These are phyloP conservation scores for Chytriomyces confervae DNA, from an alignment of 192 early-diverging fungal species.

Conservation along the genomic window DNA sequence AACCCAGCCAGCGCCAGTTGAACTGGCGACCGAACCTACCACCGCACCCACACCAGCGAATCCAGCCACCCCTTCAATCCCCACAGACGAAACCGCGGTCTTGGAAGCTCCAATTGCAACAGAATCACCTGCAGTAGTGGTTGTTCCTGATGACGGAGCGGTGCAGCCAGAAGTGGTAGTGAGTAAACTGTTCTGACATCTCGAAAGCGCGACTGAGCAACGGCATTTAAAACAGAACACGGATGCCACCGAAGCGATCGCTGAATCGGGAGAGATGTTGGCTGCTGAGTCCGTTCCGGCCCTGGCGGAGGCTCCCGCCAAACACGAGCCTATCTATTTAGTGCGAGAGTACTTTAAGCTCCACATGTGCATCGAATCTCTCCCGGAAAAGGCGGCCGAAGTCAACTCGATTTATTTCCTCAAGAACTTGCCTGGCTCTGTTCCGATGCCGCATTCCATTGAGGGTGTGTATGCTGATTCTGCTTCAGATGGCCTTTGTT, in stretches of 20 bases:
- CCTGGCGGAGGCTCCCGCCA: not conserved
- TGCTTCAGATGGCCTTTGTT: not conserved
- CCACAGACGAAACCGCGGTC: not conserved
- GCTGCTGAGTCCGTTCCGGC: not conserved
- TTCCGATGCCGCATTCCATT: constrained; percentile 43
- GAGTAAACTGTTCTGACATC: too few relatives aligned
- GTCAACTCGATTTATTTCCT: constrained; percentile 64
- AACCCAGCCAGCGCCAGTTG: not conserved
- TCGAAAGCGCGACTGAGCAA: too few relatives aligned
- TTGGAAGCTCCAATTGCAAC: too few relatives aligned
- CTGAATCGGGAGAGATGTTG: too few relatives aligned
- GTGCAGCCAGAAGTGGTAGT: too few relatives aligned
- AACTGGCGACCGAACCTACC: not conserved
- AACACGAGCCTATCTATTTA: constrained; percentile 26
- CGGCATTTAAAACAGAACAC: too few relatives aligned
- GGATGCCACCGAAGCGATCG: too few relatives aligned
- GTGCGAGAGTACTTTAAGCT: constrained; percentile 49
- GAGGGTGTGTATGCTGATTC: constrained; percentile 42
- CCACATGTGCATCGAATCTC: constrained; percentile 48
- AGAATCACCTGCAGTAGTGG: too few relatives aligned
- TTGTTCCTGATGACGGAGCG: too few relatives aligned
- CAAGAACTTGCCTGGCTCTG: constrained; percentile 50
- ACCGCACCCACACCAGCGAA: not conserved
- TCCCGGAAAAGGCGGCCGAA: constrained; percentile 61
- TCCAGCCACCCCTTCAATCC: not conserved